A percentile compares a stretch with the other conserved stretches of the same genome.
phyloP scores from a whole-genome alignment of 106 monocot genomes.

The Iris macrosiphon region DNA sequence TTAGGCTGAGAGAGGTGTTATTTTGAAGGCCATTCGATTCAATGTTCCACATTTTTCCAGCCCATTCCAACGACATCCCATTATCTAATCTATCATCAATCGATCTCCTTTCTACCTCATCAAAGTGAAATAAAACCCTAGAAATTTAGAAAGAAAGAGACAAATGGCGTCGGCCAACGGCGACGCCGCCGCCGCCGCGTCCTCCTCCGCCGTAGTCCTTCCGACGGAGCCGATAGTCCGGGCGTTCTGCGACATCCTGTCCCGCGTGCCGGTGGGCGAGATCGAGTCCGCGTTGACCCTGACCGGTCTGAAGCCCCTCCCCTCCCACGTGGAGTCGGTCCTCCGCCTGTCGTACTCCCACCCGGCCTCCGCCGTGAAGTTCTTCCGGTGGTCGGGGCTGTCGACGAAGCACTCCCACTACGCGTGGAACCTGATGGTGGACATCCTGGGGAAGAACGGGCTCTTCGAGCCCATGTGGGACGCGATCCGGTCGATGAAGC shows the following conservation, averaged over 20 bases:
- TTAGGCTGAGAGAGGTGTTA: no score
- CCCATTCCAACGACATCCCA: no score
- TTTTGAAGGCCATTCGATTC: no score
- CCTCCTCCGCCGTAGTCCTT: neutral
- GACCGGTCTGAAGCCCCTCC: slow-evolving; percentile 30
- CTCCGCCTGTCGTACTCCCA: slow-evolving; percentile 32
- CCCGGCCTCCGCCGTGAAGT: slow-evolving; percentile 53
- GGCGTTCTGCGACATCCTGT: slow-evolving; percentile 44
- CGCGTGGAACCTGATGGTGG: slow-evolving; percentile 73
- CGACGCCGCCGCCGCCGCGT: neutral
- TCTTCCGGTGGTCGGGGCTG: slow-evolving; percentile 74
- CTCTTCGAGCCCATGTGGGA: slow-evolving; percentile 91
- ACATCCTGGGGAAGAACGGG: slow-evolving; percentile 58
- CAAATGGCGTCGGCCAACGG: no score
- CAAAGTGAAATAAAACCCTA: no score
- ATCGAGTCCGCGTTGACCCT: slow-evolving; percentile 36
- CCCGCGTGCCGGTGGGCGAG: slow-evolving; percentile 15
- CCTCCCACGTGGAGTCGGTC: slow-evolving; percentile 47
- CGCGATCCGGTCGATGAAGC: slow-evolving; percentile 67
- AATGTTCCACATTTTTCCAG: no score
- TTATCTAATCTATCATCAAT: no score
- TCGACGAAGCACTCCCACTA: slow-evolving; percentile 26
- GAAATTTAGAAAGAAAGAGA: no score
- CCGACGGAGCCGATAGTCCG: slow-evolving; percentile 24
- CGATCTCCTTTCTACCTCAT: no score